phyloP scores from a whole-genome alignment of 345 rosid species.

The Cardamine resedifolia region DNA sequence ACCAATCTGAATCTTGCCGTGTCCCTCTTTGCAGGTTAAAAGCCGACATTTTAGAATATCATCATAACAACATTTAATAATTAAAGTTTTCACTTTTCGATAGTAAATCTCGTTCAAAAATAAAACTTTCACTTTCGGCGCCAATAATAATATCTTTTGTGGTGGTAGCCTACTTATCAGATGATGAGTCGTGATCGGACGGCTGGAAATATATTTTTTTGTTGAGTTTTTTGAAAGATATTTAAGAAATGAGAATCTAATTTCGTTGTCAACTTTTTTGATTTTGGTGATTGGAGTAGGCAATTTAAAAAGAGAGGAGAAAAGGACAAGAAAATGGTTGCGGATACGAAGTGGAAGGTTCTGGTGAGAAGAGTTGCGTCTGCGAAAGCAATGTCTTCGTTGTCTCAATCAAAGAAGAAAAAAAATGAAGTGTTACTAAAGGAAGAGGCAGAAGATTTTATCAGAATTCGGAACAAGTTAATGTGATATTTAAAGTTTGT shows the following conservation, averaged over 20 bases:
- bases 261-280: not conserved
- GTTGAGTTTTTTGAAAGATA: not conserved
- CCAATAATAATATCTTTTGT: not conserved
- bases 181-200: constrained; percentile 30
- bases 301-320: constrained; percentile 63
- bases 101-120: not conserved
- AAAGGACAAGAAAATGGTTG: constrained; percentile 47
- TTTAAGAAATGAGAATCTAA: constrained; percentile 6
- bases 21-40: constrained; percentile 94
- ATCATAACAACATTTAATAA: not conserved
- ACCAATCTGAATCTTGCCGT: constrained; percentile 60
- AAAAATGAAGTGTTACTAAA: constrained; percentile 18
- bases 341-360: constrained; percentile 64
- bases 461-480: constrained; percentile 31
- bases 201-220: not conserved
- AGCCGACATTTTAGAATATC: not conserved
- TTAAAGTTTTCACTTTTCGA: not conserved
- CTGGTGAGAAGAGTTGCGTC: constrained; percentile 77
- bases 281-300: constrained; percentile 44
- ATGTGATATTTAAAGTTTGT: not conserved
- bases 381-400: constrained; percentile 67
- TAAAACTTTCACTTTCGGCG: constrained; percentile 25
- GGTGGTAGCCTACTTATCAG: constrained; percentile 35
- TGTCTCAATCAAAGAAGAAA: constrained; percentile 54
- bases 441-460: constrained; percentile 36